Percentiles rank a stretch among this genome's conserved stretches.
Evolutionary conservation across 1,139 yeast species (phyloP).

Genomic region (Kodamaea sp.): DNA sequence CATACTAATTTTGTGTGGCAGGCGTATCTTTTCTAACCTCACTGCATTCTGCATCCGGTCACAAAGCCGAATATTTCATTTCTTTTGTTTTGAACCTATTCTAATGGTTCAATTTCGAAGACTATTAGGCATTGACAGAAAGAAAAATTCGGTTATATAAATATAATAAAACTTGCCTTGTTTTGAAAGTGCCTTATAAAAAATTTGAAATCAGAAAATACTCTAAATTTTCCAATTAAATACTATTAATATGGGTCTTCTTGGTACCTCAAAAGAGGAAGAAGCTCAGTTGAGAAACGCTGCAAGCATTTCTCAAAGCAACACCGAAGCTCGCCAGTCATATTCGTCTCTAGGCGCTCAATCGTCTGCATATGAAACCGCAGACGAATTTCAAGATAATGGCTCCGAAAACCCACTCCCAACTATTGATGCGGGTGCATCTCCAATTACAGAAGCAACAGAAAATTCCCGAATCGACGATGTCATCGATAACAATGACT

Average conservation of each 20-base stretch:
- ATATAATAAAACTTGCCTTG: no score
- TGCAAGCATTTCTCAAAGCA: slow-evolving; percentile 12
- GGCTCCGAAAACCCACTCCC: no score
- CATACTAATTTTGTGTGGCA: no score
- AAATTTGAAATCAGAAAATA: not conserved
- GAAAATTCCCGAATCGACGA: no score
- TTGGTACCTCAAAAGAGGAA: slow-evolving; percentile 37
- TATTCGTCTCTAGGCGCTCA: slow-evolving; percentile 10
- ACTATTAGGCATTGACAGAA: no score
- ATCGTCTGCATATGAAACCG: slow-evolving; percentile 34
- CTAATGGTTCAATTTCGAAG: no score
- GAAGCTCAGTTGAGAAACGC: slow-evolving; percentile 39
- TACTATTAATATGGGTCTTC: slow-evolving; percentile 13
- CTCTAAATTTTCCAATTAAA: not conserved
- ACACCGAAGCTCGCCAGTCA: slow-evolving; percentile 8
- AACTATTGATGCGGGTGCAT: not conserved
- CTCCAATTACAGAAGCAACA: no score
- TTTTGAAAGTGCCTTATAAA: no score
- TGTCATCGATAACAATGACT: no score
- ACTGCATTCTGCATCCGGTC: no score
- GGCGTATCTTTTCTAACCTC: no score
- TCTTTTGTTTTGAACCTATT: not conserved
- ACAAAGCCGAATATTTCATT: not conserved
- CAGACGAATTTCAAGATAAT: slow-evolving; percentile 22
- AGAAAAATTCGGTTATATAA: no score